Percentiles rank a stretch among this genome's conserved stretches.
Conservation (phyloP, 2,329 filamentous ascomycete species). For the Diplodia intermedia region DNA sequence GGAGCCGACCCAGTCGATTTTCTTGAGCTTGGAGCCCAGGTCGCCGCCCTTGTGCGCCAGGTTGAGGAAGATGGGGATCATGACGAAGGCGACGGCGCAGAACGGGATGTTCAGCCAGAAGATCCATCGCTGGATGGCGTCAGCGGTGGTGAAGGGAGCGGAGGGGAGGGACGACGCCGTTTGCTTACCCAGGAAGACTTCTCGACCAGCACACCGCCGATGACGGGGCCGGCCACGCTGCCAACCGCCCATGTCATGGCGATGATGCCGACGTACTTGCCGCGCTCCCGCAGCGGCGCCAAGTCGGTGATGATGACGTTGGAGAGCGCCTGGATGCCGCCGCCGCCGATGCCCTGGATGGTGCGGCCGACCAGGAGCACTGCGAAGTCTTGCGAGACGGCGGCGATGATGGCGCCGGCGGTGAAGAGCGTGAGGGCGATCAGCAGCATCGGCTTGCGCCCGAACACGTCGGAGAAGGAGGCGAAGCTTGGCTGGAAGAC, state of each 20-base stretch:
- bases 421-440: conserved; percentile 53
- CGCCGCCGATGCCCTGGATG: conserved; percentile 60
- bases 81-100: conserved; percentile 41
- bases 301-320: conserved; percentile 35
- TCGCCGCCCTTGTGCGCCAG: conserved; percentile 39
- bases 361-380: conserved; percentile 54
- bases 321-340: conserved; percentile 57
- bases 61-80: conserved; percentile 54
- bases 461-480: conserved; percentile 57
- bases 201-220: conserved; percentile 42
- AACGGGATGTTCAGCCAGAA: conserved; percentile 52
- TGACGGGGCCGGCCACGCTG: conserved; percentile 44
- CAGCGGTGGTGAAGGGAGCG: neutral
- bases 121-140: conserved; percentile 42
- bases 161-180: neutral
- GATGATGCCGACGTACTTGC: conserved; percentile 38
- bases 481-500: conserved; percentile 62
- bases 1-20: conserved; percentile 67
- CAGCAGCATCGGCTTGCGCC: conserved; percentile 53
- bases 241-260: conserved; percentile 43
- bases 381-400: conserved; percentile 52
- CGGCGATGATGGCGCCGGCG: conserved; percentile 53
- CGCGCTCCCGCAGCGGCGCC: conserved; percentile 35
- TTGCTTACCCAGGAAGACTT: conserved; percentile 36
- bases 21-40: conserved; percentile 54